A percentile compares a stretch with the other conserved stretches of the same genome.
phyloP scores from a whole-genome alignment of 192 early-diverging fungal genomes.

The Coemansia sp. region DNA sequence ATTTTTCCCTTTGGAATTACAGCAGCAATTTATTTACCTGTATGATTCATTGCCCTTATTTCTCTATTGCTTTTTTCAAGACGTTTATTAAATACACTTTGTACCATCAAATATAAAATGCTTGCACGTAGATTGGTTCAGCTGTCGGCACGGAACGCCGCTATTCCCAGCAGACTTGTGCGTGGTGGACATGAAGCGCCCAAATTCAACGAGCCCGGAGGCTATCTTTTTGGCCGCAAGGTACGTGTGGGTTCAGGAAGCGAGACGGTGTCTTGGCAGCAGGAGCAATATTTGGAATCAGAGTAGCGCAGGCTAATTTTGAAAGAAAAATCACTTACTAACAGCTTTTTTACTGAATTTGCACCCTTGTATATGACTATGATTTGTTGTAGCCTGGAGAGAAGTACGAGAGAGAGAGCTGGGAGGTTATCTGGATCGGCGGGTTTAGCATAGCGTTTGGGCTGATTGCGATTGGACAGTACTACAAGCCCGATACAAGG shows the following conservation, averaged over 20 bases:
- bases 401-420: conserved; percentile 69
- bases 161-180: conserved; percentile 35
- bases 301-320: no score
- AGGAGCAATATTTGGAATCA: no score
- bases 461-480: conserved; percentile 50
- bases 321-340: no score
- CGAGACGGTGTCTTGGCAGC: no score
- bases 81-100: not conserved
- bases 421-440: conserved; percentile 65
- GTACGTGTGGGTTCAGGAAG: conserved; percentile 44
- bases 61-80: not conserved
- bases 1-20: no score
- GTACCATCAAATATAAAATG: conserved; percentile 16
- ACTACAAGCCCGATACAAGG: conserved; percentile 81
- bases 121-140: conserved; percentile 20
- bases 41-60: not conserved
- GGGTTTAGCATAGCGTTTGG: conserved; percentile 60
- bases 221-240: conserved; percentile 76
- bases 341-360: conserved; percentile 20
- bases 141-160: conserved; percentile 18
- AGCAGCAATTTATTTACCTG: not conserved
- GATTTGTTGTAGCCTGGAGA: conserved; percentile 50
- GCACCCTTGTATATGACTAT: conserved; percentile 4
- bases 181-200: conserved; percentile 58
- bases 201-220: conserved; percentile 67